Evolutionary conservation across 306 rosid species (phyloP), one percentile per base, ranked within the genome.

Genomic region (Chamaecrista fasciculata): DNA sequence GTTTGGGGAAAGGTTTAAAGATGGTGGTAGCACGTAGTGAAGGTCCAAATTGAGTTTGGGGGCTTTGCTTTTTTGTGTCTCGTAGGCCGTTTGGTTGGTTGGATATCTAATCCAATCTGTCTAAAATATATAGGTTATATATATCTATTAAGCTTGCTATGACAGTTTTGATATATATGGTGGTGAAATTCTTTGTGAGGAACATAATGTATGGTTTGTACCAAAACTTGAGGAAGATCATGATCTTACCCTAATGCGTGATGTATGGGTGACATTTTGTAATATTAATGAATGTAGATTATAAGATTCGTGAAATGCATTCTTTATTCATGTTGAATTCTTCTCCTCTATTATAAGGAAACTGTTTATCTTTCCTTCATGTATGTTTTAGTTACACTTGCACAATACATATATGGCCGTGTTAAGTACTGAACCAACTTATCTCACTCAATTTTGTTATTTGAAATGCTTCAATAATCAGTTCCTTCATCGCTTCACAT

Each of bases 21-120:
- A 5, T 29, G 72, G 71, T 64, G 79, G 36, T 77, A 78, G 84
- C 71, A 50, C 78, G 37, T 77, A 78, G 83, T 78, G 60, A 75
- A 61, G 79, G 70, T 81, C 77, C 66, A 62, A 58, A 73, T 67
- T 67, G 81, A 76, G 78, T 83, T 56, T 56, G 55, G 60, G 82
- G 73, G 82, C 64, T 82, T 82, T 83, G 73, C 66, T 58, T 66
- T 68, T 81, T 60, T 75, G 70, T 58, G 76, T 81, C 74, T 75
- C 50, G 63, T 73, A 29, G 86, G 76, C 75, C 28, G 80, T 76
- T 83, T 83, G 87, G 80, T 83, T 83, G 87, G 80, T 79, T 60
- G n/a, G 78, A 77, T 77, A 21, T 64, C 71, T 81, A 79, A 70
- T 70, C 77, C 66, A 64, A 52, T 69, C 76, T 83, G 79, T 80